Percentiles rank a stretch among this genome's conserved stretches.
phyloP scores from a whole-genome alignment of 2,329 filamentous ascomycete genomes.

The Hypoxylon sp. region DNA sequence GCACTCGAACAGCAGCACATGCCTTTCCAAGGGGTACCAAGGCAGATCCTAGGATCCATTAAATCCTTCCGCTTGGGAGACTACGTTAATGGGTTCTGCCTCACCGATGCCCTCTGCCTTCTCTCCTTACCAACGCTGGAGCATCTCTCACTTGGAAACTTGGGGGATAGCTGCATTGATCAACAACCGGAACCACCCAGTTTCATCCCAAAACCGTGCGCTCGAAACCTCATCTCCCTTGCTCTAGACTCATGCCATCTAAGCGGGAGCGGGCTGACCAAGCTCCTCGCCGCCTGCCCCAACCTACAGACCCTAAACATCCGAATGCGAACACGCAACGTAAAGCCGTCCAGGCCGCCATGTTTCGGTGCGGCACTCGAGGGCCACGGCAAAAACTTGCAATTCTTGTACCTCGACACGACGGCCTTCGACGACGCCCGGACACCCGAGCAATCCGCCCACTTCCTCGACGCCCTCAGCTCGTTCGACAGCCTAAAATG shows the following conservation, averaged over 20 bases:
- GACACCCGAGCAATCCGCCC: neutral
- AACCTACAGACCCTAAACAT: conserved; percentile 18
- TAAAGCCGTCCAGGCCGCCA: neutral
- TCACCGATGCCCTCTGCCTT: conserved; percentile 20
- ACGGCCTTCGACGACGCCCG: neutral
- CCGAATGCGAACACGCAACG: conserved; percentile 3
- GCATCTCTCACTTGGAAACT: conserved; percentile 17
- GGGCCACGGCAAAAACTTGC: neutral
- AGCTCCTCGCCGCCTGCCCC: conserved; percentile 13
- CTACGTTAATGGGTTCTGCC: conserved; percentile 11
- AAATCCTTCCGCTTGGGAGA: conserved; percentile 13
- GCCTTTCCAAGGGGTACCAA: neutral
- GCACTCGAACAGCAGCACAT: neutral
- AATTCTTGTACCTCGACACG: conserved; percentile 18
- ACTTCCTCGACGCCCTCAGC: conserved; percentile 7
- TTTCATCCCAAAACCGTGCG: neutral
- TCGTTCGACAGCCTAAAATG: conserved; percentile 1
- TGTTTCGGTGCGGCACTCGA: conserved; percentile 16
- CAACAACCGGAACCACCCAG: neutral
- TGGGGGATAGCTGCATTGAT: conserved; percentile 2
- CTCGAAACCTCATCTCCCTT: conserved; percentile 3
- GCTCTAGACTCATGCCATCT: conserved; percentile 14
- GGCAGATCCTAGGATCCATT: neutral
- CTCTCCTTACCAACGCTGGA: conserved; percentile 21
- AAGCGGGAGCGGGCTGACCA: neutral